Evolutionary conservation across 805 yeast genomes (phyloP).

Genomic region (Metschnikowia proteae): DNA sequence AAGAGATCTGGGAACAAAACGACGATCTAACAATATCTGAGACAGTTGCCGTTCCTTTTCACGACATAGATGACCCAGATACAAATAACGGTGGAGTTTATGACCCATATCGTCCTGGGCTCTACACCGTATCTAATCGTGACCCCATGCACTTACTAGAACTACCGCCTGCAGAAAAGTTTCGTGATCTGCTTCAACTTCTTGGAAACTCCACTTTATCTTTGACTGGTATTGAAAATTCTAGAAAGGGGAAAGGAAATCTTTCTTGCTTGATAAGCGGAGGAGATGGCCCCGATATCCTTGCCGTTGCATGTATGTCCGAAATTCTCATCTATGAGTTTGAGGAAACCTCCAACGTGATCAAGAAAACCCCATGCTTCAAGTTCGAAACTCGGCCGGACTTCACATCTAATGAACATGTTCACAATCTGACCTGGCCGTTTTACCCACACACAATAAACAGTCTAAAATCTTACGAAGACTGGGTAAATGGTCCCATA

Average conservation of each 20-base stretch:
- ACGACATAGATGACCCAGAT: neutral
- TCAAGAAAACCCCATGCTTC: constrained; percentile 24
- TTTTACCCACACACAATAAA: constrained; percentile 56
- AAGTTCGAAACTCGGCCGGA: constrained; percentile 42
- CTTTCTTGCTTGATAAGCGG: constrained; percentile 24
- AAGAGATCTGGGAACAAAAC: constrained; percentile 4
- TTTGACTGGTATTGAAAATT: constrained; percentile 21
- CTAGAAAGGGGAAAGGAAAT: constrained; percentile 42
- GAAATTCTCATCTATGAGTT: constrained; percentile 33
- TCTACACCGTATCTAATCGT: neutral
- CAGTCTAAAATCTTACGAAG: constrained; percentile 35
- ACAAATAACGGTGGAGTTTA: constrained; percentile 1
- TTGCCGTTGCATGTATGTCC: constrained; percentile 35
- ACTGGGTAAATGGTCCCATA: constrained; percentile 38
- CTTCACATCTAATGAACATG: constrained; percentile 38
- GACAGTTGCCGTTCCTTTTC: neutral
- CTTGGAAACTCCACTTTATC: constrained; percentile 20
- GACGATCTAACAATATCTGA: constrained; percentile 1
- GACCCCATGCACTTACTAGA: constrained; percentile 16
- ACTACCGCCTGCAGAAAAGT: constrained; percentile 35
- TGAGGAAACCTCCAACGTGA: constrained; percentile 25
- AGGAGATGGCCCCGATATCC: constrained; percentile 15
- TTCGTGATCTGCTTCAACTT: constrained; percentile 30
- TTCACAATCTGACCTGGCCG: constrained; percentile 48
- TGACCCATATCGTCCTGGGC: neutral